Conservation (phyloP, 768 basidiomycete genomes). For the Russula sp. region DNA sequence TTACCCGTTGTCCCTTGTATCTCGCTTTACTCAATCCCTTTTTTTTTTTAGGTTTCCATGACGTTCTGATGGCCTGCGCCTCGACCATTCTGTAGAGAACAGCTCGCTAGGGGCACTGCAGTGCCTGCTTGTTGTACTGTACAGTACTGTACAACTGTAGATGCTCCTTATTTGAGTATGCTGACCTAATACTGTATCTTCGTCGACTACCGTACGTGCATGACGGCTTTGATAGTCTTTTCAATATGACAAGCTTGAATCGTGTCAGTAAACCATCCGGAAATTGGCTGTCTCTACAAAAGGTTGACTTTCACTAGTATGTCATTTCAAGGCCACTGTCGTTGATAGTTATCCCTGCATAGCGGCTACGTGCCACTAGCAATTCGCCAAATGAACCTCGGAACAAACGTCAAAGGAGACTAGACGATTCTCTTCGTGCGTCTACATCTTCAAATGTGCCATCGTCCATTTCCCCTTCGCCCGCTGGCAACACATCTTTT, state of each 20-base stretch:
- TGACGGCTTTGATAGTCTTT: neutral
- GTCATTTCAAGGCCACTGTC: neutral
- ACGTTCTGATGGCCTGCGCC: neutral
- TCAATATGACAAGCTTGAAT: neutral
- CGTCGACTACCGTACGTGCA: too few relatives aligned
- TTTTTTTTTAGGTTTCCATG: neutral
- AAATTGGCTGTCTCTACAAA: slow-evolving; percentile 16
- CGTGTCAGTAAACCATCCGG: slow-evolving; percentile 3
- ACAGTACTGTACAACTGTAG: neutral
- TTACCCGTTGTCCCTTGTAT: slow-evolving; percentile 1
- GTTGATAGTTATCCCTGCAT: slow-evolving; percentile 3
- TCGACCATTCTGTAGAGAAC: neutral
- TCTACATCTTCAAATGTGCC: slow-evolving; percentile 6
- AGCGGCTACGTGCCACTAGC: slow-evolving; percentile 8
- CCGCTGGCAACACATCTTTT: neutral
- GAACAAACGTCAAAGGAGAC: slow-evolving; percentile 3
- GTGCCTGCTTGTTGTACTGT: too few relatives aligned
- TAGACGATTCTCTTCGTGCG: neutral
- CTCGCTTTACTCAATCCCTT: neutral
- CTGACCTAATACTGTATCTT: slow-evolving; percentile 8
- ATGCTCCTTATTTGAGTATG: neutral
- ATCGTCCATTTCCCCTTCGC: neutral
- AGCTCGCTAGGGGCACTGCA: too few relatives aligned
- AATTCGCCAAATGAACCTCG: neutral
- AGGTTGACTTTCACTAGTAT: slow-evolving; percentile 13